Evolutionary conservation across 371 early-diverging fungal genomes (phyloP).

Genomic region (Mucor circinelloides): DNA sequence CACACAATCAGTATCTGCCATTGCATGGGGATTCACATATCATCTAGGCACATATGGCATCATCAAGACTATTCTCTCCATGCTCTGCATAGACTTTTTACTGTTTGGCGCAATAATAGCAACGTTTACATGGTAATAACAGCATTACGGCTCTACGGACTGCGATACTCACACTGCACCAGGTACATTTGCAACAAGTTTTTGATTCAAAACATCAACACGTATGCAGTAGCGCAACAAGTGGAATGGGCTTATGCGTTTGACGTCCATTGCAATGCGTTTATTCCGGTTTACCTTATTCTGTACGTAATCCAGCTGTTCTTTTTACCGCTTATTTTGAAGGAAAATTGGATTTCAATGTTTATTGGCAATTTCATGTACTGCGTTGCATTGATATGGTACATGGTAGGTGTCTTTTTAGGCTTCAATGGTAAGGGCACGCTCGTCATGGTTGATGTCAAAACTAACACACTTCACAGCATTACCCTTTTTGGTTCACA

Average conservation of each 20-base stretch:
- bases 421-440: conserved; percentile 76
- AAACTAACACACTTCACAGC: conserved; percentile 44
- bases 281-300: conserved; percentile 81
- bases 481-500: conserved; percentile 87
- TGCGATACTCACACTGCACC: not conserved
- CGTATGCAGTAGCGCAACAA: conserved; percentile 81
- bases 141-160: not conserved
- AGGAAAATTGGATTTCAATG: conserved; percentile 73
- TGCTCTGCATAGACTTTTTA: conserved; percentile 78
- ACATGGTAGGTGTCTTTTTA: conserved; percentile 83
- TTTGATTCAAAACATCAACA: conserved; percentile 69
- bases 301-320: conserved; percentile 90
- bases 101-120: conserved; percentile 70
- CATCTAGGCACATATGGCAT: conserved; percentile 60
- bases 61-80: conserved; percentile 66
- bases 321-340: conserved; percentile 76
- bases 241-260: conserved; percentile 95
- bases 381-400: conserved; percentile 72
- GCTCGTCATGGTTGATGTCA: not conserved
- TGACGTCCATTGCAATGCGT: conserved; percentile 94
- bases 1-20: conserved; percentile 56
- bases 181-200: conserved; percentile 82
- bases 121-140: conserved; percentile 67
- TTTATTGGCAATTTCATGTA: conserved; percentile 88
- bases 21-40: conserved; percentile 78